phyloP scores from a whole-genome alignment of 345 rosid genomes.

The Gynandropsis gynandra region DNA sequence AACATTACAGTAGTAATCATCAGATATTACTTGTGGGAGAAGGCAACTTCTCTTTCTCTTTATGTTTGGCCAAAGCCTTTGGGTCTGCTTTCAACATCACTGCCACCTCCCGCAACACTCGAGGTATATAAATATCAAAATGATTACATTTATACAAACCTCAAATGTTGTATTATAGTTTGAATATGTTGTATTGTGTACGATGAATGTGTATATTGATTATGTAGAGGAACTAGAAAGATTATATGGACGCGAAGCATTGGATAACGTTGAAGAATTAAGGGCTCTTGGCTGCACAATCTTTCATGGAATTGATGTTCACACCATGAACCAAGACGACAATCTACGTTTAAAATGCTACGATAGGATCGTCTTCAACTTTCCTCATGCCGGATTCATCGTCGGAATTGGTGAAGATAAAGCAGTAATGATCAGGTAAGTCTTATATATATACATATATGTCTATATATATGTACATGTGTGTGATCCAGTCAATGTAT shows the following conservation, averaged over 20 bases:
- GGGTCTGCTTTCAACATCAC: conserved; percentile 53
- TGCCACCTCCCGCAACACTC: conserved; percentile 43
- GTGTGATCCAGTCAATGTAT: no score
- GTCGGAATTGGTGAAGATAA: no score
- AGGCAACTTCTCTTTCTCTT: conserved; percentile 58
- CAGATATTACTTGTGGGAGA: conserved; percentile 49
- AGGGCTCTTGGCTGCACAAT: conserved; percentile 17
- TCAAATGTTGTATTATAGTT: background rate
- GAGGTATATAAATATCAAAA: conserved; percentile 24
- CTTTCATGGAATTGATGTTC: conserved; percentile 21
- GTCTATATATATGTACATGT: background rate
- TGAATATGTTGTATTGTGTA: background rate
- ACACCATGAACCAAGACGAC: conserved; percentile 17
- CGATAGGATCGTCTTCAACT: conserved; percentile 30
- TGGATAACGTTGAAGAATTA: conserved; percentile 7
- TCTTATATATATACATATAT: no score
- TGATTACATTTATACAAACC: background rate
- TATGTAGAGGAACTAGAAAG: conserved; percentile 1
- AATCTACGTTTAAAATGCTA: conserved; percentile 5
- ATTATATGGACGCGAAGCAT: background rate
- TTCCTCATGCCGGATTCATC: conserved; percentile 31
- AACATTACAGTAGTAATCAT: conserved; percentile 42
- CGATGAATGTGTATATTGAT: background rate
- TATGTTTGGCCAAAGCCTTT: conserved; percentile 43
- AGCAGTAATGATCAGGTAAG: no score